These are phyloP conservation scores for Artomyces pyxidatus DNA, from an alignment of 768 basidiomycete species.

Conservation along the genomic window DNA sequence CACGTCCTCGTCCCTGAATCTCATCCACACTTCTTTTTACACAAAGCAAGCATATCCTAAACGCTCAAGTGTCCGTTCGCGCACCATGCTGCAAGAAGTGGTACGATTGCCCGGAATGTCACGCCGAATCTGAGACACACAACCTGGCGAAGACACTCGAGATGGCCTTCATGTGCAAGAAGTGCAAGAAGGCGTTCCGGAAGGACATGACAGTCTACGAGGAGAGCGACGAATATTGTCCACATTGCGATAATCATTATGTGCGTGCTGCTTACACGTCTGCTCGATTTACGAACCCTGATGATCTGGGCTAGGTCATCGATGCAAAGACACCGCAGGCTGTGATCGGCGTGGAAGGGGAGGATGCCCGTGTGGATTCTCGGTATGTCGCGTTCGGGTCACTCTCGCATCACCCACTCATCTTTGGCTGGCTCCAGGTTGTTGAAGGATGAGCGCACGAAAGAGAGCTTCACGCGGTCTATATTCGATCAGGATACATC, in stretches of 20 bases:
- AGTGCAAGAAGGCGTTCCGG: conserved; percentile 92
- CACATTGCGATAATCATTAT: conserved; percentile 97
- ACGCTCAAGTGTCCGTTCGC: conserved; percentile 92
- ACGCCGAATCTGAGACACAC: conserved; percentile 78
- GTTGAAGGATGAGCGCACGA: conserved; percentile 81
- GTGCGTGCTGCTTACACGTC: conserved; percentile 38
- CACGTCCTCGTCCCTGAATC: too few species aligned
- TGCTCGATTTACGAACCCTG: neutral
- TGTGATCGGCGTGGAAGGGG: conserved; percentile 80
- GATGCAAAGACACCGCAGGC: conserved; percentile 90
- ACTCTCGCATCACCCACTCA: neutral
- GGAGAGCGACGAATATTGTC: conserved; percentile 97
- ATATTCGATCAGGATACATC: conserved; percentile 40
- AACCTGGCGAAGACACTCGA: conserved; percentile 66
- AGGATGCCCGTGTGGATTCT: conserved; percentile 81
- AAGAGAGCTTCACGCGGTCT: conserved; percentile 40
- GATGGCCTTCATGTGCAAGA: conserved; percentile 80
- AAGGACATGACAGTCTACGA: conserved; percentile 92
- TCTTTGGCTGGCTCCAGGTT: conserved; percentile 41
- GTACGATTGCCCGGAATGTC: conserved; percentile 97
- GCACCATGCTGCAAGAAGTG: conserved; percentile 97
- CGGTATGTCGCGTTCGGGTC: conserved; percentile 42
- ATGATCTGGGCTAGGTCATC: conserved; percentile 53
- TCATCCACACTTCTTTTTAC: too few species aligned
- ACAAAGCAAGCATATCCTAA: conserved; percentile 87